Evolutionary conservation across 2,329 filamentous ascomycete species (phyloP).

Genomic region (Arthroderma sp.): DNA sequence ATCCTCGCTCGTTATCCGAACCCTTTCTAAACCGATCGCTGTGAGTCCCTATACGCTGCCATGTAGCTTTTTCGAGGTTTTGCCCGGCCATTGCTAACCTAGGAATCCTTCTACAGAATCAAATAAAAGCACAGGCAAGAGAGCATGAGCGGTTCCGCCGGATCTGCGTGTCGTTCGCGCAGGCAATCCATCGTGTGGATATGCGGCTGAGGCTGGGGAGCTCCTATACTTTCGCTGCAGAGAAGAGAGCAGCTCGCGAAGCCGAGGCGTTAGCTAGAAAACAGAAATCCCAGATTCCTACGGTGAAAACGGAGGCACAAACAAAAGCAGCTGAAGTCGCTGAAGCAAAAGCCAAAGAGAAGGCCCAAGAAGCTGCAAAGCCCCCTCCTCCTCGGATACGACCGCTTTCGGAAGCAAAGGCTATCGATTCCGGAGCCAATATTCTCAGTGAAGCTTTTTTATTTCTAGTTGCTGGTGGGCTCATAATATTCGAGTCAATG

Average conservation of each 20-base stretch:
- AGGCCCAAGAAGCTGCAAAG: conserved; percentile 34
- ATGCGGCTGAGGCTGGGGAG: conserved; percentile 55
- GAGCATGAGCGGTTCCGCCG: conserved; percentile 55
- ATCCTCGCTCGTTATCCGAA: conserved; percentile 50
- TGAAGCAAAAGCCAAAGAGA: conserved; percentile 30
- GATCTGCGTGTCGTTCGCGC: conserved; percentile 49
- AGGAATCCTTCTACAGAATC: conserved; percentile 36
- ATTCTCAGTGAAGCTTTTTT: conserved; percentile 57
- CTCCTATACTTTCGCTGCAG: conserved; percentile 46
- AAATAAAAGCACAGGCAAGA: conserved; percentile 54
- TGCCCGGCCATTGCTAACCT: not conserved
- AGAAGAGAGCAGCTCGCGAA: conserved; percentile 34
- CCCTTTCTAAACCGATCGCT: conserved; percentile 54
- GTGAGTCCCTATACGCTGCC: conserved; percentile 30
- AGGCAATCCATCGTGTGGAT: conserved; percentile 51
- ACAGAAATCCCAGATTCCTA: conserved; percentile 41
- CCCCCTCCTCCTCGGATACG: conserved; percentile 43
- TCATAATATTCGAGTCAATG: conserved; percentile 52
- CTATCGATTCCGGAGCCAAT: conserved; percentile 55
- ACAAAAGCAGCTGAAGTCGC: conserved; percentile 43
- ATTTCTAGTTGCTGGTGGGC: conserved; percentile 48
- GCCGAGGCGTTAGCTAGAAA: conserved; percentile 43
- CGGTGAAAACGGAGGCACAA: conserved; percentile 50
- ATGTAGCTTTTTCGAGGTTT: not conserved
- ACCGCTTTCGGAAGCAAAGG: conserved; percentile 52